Base-by-base conservation (phyloP, 495 filamentous ascomycete genomes). In the Durotheca rogersii region DNA sequence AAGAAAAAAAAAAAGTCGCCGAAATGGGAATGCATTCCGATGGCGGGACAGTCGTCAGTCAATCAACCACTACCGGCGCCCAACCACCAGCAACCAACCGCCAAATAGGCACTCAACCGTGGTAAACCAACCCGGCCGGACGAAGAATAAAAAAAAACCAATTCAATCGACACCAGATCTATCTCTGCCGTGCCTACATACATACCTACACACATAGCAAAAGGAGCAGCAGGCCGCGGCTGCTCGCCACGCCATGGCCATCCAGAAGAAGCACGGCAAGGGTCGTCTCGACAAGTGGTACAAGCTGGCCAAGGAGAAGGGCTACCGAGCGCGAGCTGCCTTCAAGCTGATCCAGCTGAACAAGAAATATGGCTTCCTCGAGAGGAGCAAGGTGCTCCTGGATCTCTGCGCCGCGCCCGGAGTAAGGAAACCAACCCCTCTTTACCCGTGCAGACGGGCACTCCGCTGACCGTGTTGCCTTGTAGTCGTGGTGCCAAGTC, bases 191-290 rank as follows among this genome's bases (percentile, higher is more conserved):
- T 27, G 9, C 4, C 4, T 27, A 27, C 23, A 27, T 27, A 27
- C 23, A 27, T 27, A 27, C 23, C 23, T 27, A 27, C 23, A 27
- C 9, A 4, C 4, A 27, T 27, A 9, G n/a, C n/a, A n/a, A n/a
- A n/a, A 27, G 4, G 23, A 27, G 9, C 6, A 20, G 39, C 25
- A 25, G 49, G 17, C 19, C 33, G 32, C 9, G 17, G 35, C 21
- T 14, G 7, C 6, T 36, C 41, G 34, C 45, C 36, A 1, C 58
- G 57, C 29, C 59, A 98, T 98, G 93, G 92, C 87, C 60, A 91
- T 96, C 59, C 93, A 97, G 67, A 98, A 98, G 78, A 98, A 98
- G 81, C 87, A 95, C 72, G 93, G 90, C 75, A 99, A 99, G 80
- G 93, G 93, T 69, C 92, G 93, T 80, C 82, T 98, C 51, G 93